These are phyloP conservation scores for Selaginella moellendorffii DNA, from an alignment of 75 land plant species.

Conservation along the genomic window DNA sequence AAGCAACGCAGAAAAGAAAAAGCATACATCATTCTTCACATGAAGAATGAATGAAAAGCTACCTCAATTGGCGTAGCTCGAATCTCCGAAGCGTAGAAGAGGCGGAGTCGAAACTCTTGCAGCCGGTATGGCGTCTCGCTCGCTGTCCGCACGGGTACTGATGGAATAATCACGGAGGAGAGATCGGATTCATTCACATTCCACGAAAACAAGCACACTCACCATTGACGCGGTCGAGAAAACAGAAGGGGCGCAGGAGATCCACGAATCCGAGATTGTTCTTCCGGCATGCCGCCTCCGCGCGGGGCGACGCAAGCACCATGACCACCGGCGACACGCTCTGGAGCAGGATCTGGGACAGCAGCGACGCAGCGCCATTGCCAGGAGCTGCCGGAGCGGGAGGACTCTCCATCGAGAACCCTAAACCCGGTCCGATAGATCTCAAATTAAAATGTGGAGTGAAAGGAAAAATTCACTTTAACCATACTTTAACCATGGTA, in stretches of 20 bases:
- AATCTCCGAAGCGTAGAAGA: slow-evolving; percentile 61
- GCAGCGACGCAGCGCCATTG: slow-evolving; percentile 18
- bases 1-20: no score
- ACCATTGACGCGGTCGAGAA: slow-evolving; percentile 68
- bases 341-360: slow-evolving; percentile 52
- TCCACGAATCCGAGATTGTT: slow-evolving; percentile 59
- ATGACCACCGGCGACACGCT: slow-evolving; percentile 89
- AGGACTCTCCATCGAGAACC: not conserved
- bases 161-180: slow-evolving; percentile 1
- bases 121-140: slow-evolving; percentile 91
- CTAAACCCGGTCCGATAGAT: no score
- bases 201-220: not conserved
- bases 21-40: not conserved
- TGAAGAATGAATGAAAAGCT: not conserved
- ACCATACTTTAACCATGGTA: no score
- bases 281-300: slow-evolving; percentile 66
- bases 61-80: slow-evolving; percentile 62
- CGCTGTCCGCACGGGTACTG: slow-evolving; percentile 97
- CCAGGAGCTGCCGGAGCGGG: no score
- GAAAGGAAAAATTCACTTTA: no score
- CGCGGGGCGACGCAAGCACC: slow-evolving; percentile 68
- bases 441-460: no score
- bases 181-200: not conserved
- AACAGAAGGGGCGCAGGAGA: slow-evolving; percentile 64
- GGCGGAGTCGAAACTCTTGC: slow-evolving; percentile 59